These are phyloP conservation scores for Phlyctochytrium arcticum DNA, from an alignment of 192 early-diverging fungal genomes.

Conservation along the genomic window DNA sequence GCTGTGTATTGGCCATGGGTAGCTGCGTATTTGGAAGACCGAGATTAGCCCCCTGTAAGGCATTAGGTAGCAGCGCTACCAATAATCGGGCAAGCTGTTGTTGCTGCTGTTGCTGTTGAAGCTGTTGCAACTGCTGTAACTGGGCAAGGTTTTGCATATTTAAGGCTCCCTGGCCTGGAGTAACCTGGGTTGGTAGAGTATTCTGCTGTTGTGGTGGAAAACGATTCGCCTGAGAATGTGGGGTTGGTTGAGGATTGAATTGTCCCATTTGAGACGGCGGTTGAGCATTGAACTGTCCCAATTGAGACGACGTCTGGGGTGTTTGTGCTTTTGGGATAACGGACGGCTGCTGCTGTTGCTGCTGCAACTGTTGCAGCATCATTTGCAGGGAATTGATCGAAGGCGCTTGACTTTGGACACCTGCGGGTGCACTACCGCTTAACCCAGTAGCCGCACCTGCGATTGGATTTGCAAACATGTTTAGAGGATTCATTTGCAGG, in stretches of 20 bases:
- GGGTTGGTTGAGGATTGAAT: neutral
- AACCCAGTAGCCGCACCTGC: neutral
- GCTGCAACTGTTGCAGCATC: constrained; percentile 27
- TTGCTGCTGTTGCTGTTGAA: constrained; percentile 12
- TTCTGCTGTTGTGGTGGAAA: neutral
- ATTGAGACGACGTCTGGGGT: neutral
- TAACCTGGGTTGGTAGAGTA: neutral
- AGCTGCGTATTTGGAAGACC: constrained; percentile 4
- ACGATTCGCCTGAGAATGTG: neutral
- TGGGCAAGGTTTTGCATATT: constrained; percentile 9
- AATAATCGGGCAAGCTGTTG: constrained; percentile 22
- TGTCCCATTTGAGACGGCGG: neutral
- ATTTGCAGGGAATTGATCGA: constrained; percentile 13
- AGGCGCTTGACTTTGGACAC: neutral
- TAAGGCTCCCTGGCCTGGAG: neutral
- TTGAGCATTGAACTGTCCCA: neutral
- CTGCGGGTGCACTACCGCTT: neutral
- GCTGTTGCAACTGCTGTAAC: constrained; percentile 19
- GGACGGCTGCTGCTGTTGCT: constrained; percentile 18
- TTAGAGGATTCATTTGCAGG: neutral
- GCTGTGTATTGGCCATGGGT: neutral
- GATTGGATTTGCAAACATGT: neutral
- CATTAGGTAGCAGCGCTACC: constrained; percentile 8
- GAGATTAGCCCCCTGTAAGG: neutral
- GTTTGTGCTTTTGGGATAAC: neutral